Base-by-base conservation (phyloP, 306 rosid species). In the Cucurbita maxima region DNA sequence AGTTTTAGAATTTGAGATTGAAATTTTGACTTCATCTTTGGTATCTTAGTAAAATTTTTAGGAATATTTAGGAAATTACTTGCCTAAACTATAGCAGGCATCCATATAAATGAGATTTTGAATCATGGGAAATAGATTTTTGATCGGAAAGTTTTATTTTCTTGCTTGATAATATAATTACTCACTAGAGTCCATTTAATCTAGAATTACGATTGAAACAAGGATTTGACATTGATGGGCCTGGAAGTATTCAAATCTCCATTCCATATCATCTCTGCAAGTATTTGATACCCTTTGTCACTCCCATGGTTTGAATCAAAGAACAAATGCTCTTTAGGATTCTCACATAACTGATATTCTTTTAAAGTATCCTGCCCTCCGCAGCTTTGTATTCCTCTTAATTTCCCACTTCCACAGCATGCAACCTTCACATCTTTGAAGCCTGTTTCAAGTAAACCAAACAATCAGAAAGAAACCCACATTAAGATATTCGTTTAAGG, bases 361-460 rank as follows among this genome's bases (percentile, higher is more conserved):
- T 53, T 12, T 10, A 66, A 62, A 0, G 75, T 78, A 41, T 81
- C 79, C 82, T 66, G 85, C 43, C 95, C 87, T 20, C 97, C 95
- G 43, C 96, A 90, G 57, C 79, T 90, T 8, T 37, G 30, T 59
- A 75, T 82, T 53, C 87, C 90, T 81, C 89, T 83, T 63, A 69
- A 82, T 7, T 68, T 76, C 0, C 95, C 92, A 37, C 81, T 72
- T 15, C 96, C 96, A 58, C 95, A 88, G 13, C 95, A 87, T 20
- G 84, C 92, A 7, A 0, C 38, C 41, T 76, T 82, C 19, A 80
- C 90, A 66, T 81, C 89, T 63, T 81, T 62, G 50, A 87, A 78
- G 61, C 89, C 90, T 87, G 75, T 19, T 64, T 41, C 6, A 58
- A 25, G 0, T 9, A 34, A 10, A 56, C 2, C 5, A 3, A 37